phyloP scores from a whole-genome alignment of 2,329 filamentous ascomycete species.

The Mollisiaceae sp. region DNA sequence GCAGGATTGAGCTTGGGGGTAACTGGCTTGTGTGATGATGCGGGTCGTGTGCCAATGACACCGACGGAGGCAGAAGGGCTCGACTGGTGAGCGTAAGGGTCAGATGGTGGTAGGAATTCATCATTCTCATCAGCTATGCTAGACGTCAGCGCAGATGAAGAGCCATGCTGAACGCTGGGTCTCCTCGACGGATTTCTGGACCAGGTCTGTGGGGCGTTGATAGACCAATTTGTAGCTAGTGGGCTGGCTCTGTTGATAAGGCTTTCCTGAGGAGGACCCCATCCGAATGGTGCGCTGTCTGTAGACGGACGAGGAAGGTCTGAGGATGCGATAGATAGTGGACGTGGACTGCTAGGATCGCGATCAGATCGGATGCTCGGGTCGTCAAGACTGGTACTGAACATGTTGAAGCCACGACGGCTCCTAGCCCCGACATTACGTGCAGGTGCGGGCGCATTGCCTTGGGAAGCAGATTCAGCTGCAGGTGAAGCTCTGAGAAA shows the following conservation, averaged over 20 bases:
- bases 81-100: constrained; percentile 56
- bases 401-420: constrained; percentile 47
- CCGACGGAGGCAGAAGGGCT: constrained; percentile 62
- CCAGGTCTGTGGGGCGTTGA: constrained; percentile 59
- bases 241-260: constrained; percentile 58
- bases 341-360: constrained; percentile 65
- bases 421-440: constrained; percentile 35
- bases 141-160: constrained; percentile 66
- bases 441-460: constrained; percentile 42
- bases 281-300: constrained; percentile 78
- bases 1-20: constrained; percentile 79
- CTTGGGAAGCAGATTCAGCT: constrained; percentile 35
- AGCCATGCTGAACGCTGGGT: constrained; percentile 79
- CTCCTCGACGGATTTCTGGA: constrained; percentile 79
- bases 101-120: constrained; percentile 62
- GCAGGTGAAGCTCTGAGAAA: constrained; percentile 43
- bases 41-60: constrained; percentile 80
- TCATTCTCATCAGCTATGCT: constrained; percentile 68
- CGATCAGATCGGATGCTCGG: constrained; percentile 54
- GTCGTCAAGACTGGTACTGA: constrained; percentile 56
- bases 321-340: constrained; percentile 70
- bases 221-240: constrained; percentile 58
- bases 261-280: constrained; percentile 52
- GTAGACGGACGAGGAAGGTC: constrained; percentile 79
- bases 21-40: constrained; percentile 51